Percentiles rank a stretch among this genome's conserved stretches.
Evolutionary conservation across 305 asterid species (phyloP).

Genomic region (Rubia balearica): DNA sequence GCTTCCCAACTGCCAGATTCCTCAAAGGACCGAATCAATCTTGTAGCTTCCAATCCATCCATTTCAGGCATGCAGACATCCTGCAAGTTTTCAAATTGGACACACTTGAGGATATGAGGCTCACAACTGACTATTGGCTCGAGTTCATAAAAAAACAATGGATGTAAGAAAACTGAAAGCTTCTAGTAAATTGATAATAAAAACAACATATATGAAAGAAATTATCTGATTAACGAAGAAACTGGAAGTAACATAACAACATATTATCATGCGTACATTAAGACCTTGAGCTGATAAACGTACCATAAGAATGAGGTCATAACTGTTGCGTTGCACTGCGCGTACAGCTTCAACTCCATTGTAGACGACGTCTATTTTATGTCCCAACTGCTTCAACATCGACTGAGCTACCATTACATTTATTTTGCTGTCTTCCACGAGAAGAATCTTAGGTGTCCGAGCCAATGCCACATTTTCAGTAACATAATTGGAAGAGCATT

Average conservation of each 20-base stretch:
- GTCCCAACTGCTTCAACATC: conserved; percentile 86
- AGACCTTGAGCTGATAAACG: neutral
- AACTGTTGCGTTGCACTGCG: conserved; percentile 44
- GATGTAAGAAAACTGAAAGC: neutral
- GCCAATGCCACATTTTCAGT: conserved; percentile 25
- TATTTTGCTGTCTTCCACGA: conserved; percentile 77
- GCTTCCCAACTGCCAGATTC: conserved; percentile 86
- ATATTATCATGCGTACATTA: no score
- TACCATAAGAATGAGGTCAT: conserved; percentile 79
- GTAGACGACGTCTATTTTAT: conserved; percentile 48
- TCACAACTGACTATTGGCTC: neutral
- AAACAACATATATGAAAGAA: neutral
- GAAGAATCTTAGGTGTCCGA: conserved; percentile 65
- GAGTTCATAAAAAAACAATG: neutral
- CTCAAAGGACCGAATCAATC: conserved; percentile 76
- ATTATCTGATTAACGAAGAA: no score
- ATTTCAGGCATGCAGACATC: conserved; percentile 94
- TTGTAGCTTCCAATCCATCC: conserved; percentile 89
- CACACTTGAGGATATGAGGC: neutral
- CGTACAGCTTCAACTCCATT: conserved; percentile 77
- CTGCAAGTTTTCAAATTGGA: conserved; percentile 26
- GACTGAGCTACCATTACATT: conserved; percentile 76
- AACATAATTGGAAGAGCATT: conserved; percentile 40
- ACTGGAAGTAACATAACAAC: no score
- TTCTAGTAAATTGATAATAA: neutral